Evolutionary conservation across 1,284 basidiomycete genomes (phyloP).

Genomic region (Marasmius sp.): DNA sequence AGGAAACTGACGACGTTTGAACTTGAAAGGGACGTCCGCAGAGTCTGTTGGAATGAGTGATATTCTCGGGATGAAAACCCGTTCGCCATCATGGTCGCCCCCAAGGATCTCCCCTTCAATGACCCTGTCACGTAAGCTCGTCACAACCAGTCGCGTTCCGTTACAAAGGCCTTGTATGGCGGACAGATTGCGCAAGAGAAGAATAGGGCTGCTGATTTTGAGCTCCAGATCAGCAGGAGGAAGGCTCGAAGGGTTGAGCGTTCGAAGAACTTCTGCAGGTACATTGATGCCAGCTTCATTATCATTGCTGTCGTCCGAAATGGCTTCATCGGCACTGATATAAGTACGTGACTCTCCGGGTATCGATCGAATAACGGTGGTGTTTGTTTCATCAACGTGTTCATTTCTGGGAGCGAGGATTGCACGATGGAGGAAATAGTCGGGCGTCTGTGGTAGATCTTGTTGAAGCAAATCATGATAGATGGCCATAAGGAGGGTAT

Average conservation of each 20-base stretch:
- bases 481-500: slow-evolving; percentile 9
- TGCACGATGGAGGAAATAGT: slow-evolving; percentile 35
- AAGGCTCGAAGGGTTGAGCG: slow-evolving; percentile 19
- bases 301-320: not conserved
- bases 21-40: slow-evolving; percentile 20
- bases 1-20: slow-evolving; percentile 24
- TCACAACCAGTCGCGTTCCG: slow-evolving; percentile 29
- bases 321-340: slow-evolving; percentile 22
- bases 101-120: slow-evolving; percentile 26
- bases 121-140: slow-evolving; percentile 17
- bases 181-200: slow-evolving; percentile 34
- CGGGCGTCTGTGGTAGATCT: slow-evolving; percentile 20
- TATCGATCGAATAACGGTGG: slow-evolving; percentile 26
- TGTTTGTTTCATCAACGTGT: slow-evolving; percentile 35
- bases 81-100: slow-evolving; percentile 27
- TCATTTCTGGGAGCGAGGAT: slow-evolving; percentile 37
- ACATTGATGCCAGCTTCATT: not conserved
- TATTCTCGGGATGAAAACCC: slow-evolving; percentile 32
- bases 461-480: slow-evolving; percentile 10
- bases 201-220: slow-evolving; percentile 29
- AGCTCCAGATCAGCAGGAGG: slow-evolving; percentile 23
- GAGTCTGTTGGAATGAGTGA: slow-evolving; percentile 18
- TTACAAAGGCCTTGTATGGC: slow-evolving; percentile 35
- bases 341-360: slow-evolving; percentile 23
- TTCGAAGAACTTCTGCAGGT: slow-evolving; percentile 18